Evolutionary conservation across 2,329 filamentous ascomycete species (phyloP).

Genomic region (Colletotrichum tropicicola): DNA sequence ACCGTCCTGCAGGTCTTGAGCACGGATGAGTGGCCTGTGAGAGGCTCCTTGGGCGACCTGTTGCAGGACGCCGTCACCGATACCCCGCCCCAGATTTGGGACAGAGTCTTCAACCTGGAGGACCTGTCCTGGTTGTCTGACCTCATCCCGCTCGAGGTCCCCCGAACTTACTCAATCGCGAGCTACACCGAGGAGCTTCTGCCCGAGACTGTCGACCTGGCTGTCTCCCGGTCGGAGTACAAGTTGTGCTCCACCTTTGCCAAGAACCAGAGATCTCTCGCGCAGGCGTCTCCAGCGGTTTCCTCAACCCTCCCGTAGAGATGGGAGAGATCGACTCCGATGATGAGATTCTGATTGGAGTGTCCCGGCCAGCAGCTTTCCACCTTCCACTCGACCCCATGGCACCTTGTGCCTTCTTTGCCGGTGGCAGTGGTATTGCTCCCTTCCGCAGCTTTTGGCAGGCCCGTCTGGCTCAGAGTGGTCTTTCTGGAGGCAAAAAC

Average conservation of each 20-base stretch:
- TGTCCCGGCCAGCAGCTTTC: constrained; percentile 60
- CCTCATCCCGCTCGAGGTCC: constrained; percentile 57
- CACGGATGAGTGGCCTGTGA: constrained; percentile 60
- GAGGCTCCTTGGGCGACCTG: constrained; percentile 58
- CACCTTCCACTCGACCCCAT: constrained; percentile 60
- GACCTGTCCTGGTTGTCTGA: constrained; percentile 56
- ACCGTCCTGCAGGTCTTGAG: constrained; percentile 58
- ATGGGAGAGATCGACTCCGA: constrained; percentile 48
- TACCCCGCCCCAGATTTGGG: constrained; percentile 59
- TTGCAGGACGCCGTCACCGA: constrained; percentile 57
- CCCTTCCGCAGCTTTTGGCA: constrained; percentile 65
- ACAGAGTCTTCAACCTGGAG: constrained; percentile 55
- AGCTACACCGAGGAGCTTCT: constrained; percentile 59
- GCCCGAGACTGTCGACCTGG: constrained; percentile 59
- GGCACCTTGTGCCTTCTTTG: constrained; percentile 61
- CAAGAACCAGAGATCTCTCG: constrained; percentile 42
- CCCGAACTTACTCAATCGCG: constrained; percentile 62
- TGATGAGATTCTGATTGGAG: constrained; percentile 60
- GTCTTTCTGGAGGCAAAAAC: constrained; percentile 51
- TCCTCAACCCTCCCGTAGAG: constrained; percentile 56
- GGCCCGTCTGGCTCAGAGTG: constrained; percentile 44
- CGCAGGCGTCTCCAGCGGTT: constrained; percentile 60
- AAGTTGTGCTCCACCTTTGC: constrained; percentile 54
- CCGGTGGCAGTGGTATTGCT: constrained; percentile 62
- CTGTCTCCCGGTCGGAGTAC: constrained; percentile 60